Evolutionary conservation across 129 eudicot genomes (phyloP).

Genomic region (Ambrosia artemisiifolia): DNA sequence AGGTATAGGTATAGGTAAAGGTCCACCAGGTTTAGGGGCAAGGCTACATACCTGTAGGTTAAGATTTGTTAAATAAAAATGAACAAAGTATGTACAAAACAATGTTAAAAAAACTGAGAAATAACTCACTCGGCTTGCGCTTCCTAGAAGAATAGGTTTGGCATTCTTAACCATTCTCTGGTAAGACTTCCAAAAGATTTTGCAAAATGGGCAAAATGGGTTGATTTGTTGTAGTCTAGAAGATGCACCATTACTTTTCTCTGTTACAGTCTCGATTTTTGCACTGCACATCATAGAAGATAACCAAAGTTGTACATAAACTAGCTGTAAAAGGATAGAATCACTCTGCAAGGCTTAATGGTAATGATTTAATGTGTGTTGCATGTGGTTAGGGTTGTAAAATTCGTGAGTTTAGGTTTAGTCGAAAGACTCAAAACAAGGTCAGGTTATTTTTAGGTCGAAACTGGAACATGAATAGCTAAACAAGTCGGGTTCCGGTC

Average conservation of each 20-base stretch:
- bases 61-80: constrained; percentile 3
- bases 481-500: no score
- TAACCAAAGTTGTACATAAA: neutral
- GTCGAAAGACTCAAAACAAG: no score
- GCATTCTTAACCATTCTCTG: neutral
- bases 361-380: no score
- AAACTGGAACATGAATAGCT: no score
- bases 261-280: constrained; percentile 58
- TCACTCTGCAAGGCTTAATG: no score
- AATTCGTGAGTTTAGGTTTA: no score
- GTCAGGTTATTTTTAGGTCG: no score
- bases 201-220: constrained; percentile 55
- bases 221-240: constrained; percentile 18
- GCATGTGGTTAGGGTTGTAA: no score
- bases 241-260: constrained; percentile 17
- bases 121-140: neutral
- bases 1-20: no score
- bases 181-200: neutral
- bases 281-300: constrained; percentile 29
- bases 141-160: neutral
- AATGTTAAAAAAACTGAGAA: neutral
- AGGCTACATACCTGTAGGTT: constrained; percentile 19
- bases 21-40: neutral
- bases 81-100: neutral
- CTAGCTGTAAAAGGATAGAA: neutral